These are phyloP conservation scores for Sicyos baderoa DNA, from an alignment of 306 rosid species.

Conservation along the genomic window DNA sequence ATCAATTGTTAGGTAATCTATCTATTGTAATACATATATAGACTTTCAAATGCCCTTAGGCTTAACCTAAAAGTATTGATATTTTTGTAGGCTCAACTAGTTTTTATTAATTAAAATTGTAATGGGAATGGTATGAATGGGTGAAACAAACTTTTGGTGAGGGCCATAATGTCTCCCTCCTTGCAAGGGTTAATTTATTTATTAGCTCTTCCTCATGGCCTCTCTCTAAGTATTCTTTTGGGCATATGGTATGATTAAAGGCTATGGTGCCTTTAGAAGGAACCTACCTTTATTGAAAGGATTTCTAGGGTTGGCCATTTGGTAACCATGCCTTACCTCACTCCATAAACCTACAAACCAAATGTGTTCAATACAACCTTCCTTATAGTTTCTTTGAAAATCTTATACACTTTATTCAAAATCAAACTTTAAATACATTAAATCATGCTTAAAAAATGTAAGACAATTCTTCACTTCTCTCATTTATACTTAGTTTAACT, in stretches of 20 bases:
- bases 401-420: background rate
- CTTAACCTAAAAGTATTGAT: no score
- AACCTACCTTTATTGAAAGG: constrained; percentile 30
- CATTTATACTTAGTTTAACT: no score
- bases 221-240: background rate
- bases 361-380: background rate
- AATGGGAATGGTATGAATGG: no score
- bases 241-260: constrained; percentile 33
- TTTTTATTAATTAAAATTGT: no score
- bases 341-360: constrained; percentile 4
- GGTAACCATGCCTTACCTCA: constrained; percentile 34
- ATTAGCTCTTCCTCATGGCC: background rate
- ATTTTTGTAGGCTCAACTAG: no score
- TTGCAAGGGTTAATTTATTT: background rate
- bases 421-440: no score
- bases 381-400: background rate
- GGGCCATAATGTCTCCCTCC: background rate
- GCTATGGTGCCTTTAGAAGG: constrained; percentile 35
- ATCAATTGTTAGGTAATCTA: no score
- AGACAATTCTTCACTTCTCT: no score
- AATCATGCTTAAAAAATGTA: no score
- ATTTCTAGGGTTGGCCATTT: constrained; percentile 47
- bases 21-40: no score
- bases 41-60: no score
- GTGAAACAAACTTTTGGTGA: no score